Conservation (phyloP, 2,329 filamentous ascomycete genomes). For the Balansia obtecta region DNA sequence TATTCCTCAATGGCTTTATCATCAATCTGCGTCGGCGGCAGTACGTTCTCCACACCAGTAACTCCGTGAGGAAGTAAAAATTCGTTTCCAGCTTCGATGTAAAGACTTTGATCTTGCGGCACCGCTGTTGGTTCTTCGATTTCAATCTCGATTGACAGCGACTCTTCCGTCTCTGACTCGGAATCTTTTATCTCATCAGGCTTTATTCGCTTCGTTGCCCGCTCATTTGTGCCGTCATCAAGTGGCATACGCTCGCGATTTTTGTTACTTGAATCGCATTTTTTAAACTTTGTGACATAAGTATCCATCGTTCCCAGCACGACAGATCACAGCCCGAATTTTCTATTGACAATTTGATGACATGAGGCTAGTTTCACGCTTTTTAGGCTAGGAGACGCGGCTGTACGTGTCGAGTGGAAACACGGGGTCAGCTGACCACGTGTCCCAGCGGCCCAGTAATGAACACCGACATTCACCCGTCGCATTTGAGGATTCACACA, state of each 20-base stretch:
- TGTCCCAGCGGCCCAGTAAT: not conserved
- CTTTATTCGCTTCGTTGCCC: conserved; percentile 21
- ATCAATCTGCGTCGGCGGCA: conserved; percentile 55
- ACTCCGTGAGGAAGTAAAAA: conserved; percentile 8
- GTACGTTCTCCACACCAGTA: conserved; percentile 35
- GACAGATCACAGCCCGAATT: conserved; percentile 5
- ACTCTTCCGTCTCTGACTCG: conserved; percentile 14
- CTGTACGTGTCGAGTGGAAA: conserved; percentile 6
- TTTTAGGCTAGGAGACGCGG: conserved; percentile 4
- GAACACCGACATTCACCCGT: conserved; percentile 5
- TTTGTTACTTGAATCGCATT: conserved; percentile 8
- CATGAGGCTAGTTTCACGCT: not conserved
- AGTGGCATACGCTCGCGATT: not conserved
- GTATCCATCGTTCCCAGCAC: conserved; percentile 21
- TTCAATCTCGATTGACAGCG: conserved; percentile 10
- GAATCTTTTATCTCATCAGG: conserved; percentile 12
- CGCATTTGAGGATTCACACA: not conserved
- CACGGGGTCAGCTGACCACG: conserved; percentile 28
- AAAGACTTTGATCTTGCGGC: not conserved
- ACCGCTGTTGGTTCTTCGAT: not conserved
- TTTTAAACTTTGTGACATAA: conserved; percentile 21
- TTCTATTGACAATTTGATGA: not conserved
- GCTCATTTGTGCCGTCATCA: conserved; percentile 8
- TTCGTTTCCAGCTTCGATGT: conserved; percentile 7
- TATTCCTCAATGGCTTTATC: conserved; percentile 69